Base-by-base conservation (phyloP, 768 basidiomycete species). In the Hydnum rufescens region DNA sequence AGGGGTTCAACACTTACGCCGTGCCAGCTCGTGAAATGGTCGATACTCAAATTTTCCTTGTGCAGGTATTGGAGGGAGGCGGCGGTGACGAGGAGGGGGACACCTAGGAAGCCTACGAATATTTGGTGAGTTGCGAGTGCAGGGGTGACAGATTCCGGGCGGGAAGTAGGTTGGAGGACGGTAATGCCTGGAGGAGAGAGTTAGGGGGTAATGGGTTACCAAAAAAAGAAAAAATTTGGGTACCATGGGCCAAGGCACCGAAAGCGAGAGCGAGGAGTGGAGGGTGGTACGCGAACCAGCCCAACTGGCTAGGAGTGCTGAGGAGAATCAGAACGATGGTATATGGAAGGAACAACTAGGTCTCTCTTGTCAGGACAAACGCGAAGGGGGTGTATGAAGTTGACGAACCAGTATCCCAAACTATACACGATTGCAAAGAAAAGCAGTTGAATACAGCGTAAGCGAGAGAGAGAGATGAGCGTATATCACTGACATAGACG, bases 281-380 rank as follows among this genome's bases (percentile, higher is more conserved):
- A 8, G 44, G 44, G 44, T 47, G 44, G 44, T 47, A 47, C 8
- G 44, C 44, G 44, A 47, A 47, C 26, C 44, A 16, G 13, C 44
- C 44, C 8, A 47, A 25, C 1, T 13, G 13, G 8, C 13, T 25
- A 8, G 44, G 44, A 26, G 13, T 47, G 8, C 8, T 13, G 25
- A 28, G 8, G 26, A 47, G 16, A 26, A 47, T 28, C 8, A 47
- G 8, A 47, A 16, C 13, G 13, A 47, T 16, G 26, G 13, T 16
- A 47, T 47, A 47, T 13, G 44, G 44, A 16, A 47, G 8, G 44
- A 47, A 13, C 8, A 47, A 25, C 44, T 47, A 39, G n/a, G n/a
- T n/a, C n/a, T n/a, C n/a, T n/a, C n/a, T n/a, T n/a, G n/a, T n/a
- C n/a, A n/a, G n/a, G n/a, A n/a, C n/a, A n/a, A n/a, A n/a, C n/a